A percentile compares a stretch with the other conserved stretches of the same genome.
phyloP scores from a whole-genome alignment of 2,329 filamentous ascomycete species.

The Cercospora sesami region DNA sequence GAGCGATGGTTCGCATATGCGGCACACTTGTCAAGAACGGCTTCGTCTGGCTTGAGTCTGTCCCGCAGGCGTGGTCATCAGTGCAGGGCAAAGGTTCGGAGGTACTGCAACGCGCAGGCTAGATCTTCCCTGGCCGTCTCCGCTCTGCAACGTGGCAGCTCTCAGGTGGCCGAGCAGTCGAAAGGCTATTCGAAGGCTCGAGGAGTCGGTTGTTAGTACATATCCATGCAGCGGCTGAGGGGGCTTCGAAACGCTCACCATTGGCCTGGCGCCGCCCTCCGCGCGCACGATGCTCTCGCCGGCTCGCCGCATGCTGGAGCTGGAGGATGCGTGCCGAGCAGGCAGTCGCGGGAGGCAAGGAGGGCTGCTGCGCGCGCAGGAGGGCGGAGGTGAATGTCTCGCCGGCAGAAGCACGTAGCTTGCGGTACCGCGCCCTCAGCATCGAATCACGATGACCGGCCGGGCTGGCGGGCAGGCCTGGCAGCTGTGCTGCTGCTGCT shows the following conservation, averaged over 20 bases:
- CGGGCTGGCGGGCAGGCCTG: conserved; percentile 19
- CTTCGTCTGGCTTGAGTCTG: conserved; percentile 29
- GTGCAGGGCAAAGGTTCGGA: conserved; percentile 25
- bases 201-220: conserved; percentile 27
- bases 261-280: conserved; percentile 19
- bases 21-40: conserved; percentile 31
- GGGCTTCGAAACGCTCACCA: conserved; percentile 17
- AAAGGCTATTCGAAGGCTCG: conserved; percentile 34
- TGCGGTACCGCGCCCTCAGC: conserved; percentile 21
- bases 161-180: conserved; percentile 35
- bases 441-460: conserved; percentile 23
- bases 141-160: conserved; percentile 56
- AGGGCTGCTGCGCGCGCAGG: conserved; percentile 9
- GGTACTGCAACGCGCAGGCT: conserved; percentile 24
- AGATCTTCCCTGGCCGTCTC: conserved; percentile 48
- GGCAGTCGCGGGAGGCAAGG: conserved; percentile 11
- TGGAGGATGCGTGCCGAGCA: conserved; percentile 6
- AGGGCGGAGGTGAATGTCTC: conserved; percentile 13
- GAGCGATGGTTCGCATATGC: conserved; percentile 46
- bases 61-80: conserved; percentile 44
- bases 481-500: conserved; percentile 21
- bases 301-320: conserved; percentile 6
- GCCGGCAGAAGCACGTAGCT: conserved; percentile 26
- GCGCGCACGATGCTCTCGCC: conserved; percentile 17
- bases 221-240: conserved; percentile 23